These are phyloP conservation scores for Xylaria sp. DNA, from an alignment of 2,329 filamentous ascomycete genomes.

Conservation along the genomic window DNA sequence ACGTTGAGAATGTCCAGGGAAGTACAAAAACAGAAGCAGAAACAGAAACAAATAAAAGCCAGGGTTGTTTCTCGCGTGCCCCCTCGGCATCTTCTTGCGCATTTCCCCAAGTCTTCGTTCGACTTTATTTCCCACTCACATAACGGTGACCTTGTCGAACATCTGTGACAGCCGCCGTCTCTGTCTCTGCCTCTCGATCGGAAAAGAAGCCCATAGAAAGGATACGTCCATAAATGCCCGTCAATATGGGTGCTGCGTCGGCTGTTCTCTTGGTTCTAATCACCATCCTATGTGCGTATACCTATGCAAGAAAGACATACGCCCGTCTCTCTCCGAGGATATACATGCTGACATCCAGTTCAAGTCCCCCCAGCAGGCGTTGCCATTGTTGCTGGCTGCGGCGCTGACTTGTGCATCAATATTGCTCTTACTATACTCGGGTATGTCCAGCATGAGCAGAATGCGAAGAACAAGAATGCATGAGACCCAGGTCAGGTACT, in stretches of 20 bases:
- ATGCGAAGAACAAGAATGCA: too few relatives aligned
- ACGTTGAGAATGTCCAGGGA: not conserved
- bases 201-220: not conserved
- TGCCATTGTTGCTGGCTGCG: slow-evolving; percentile 59
- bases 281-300: slow-evolving; percentile 48
- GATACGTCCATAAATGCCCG: not conserved
- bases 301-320: not conserved
- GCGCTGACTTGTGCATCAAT: slow-evolving; percentile 60
- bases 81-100: not conserved
- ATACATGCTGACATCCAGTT: slow-evolving; percentile 6
- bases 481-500: too few relatives aligned
- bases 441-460: slow-evolving; percentile 35
- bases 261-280: slow-evolving; percentile 47
- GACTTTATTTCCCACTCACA: not conserved
- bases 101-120: not conserved
- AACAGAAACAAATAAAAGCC: not conserved
- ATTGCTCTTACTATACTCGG: slow-evolving; percentile 61
- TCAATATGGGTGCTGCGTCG: slow-evolving; percentile 44
- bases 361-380: slow-evolving; percentile 63
- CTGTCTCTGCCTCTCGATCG: not conserved
- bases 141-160: not conserved
- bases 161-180: too few relatives aligned
- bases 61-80: not conserved
- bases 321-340: slow-evolving; percentile 20
- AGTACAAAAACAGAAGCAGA: not conserved